Conservation (phyloP, 495 filamentous ascomycete species). For the Choiromyces venosus region DNA sequence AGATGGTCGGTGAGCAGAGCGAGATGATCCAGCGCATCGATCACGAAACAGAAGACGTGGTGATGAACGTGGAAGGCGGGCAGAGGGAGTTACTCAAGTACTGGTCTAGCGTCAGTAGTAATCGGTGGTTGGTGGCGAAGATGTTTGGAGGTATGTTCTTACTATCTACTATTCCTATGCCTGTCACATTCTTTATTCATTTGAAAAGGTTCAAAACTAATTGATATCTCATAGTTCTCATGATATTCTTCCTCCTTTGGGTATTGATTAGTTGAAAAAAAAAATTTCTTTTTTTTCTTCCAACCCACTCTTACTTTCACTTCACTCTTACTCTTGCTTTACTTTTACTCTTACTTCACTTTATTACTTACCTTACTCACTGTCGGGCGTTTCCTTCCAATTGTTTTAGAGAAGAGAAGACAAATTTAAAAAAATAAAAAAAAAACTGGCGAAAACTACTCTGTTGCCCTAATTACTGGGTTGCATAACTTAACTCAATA, state of each 20-base stretch:
- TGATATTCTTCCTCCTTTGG: constrained; percentile 56
- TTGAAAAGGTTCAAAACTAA: constrained; percentile 6
- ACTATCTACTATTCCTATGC: too few relatives aligned
- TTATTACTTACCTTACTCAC: background rate
- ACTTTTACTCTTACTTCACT: constrained; percentile 21
- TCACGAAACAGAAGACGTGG: constrained; percentile 91
- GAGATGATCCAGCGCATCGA: constrained; percentile 93
- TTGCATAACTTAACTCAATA: background rate
- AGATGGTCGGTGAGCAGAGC: constrained; percentile 95
- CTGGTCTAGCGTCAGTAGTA: constrained; percentile 86
- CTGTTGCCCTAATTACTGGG: background rate
- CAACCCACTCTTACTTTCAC: background rate
- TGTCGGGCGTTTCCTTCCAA: background rate
- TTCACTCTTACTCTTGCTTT: background rate
- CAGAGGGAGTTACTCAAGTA: constrained; percentile 94
- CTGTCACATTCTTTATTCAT: constrained; percentile 2
- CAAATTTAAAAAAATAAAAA: background rate
- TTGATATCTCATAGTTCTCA: constrained; percentile 39
- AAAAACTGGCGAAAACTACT: background rate
- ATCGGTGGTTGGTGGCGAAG: constrained; percentile 95
- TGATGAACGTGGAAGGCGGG: constrained; percentile 93
- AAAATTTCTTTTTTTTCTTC: background rate
- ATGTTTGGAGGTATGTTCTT: constrained; percentile 80
- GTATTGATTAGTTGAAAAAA: constrained; percentile 42
- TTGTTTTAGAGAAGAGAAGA: constrained; percentile 1